phyloP scores from a whole-genome alignment of 1,284 basidiomycete genomes.

The Mycocalia duriaeana region DNA sequence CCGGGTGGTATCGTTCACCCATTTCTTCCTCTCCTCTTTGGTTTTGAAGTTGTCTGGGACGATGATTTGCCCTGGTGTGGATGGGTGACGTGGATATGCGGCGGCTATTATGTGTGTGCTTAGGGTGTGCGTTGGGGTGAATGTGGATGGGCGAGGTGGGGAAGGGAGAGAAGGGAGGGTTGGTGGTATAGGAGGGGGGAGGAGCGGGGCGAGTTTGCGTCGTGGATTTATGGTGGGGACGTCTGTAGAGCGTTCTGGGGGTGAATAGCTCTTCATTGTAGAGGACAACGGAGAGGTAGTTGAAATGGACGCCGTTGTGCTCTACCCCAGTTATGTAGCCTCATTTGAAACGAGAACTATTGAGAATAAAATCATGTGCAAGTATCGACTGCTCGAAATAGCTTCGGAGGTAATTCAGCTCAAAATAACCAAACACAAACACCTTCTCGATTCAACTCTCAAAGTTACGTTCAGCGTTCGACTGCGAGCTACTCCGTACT shows the following conservation, averaged over 20 bases:
- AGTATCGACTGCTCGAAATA: no score
- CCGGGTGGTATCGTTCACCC: constrained; percentile 10
- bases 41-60: constrained; percentile 14
- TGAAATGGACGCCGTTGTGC: no score
- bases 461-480: no score
- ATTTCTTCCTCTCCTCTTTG: constrained; percentile 13
- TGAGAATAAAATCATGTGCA: no score
- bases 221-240: constrained; percentile 15
- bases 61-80: constrained; percentile 11
- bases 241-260: constrained; percentile 9
- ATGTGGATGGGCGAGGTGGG: background rate
- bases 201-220: constrained; percentile 9
- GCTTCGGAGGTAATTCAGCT: no score
- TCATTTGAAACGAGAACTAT: no score
- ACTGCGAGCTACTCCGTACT: no score
- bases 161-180: background rate
- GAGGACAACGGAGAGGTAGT: no score
- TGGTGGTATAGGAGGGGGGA: constrained; percentile 2
- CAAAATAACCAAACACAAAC: no score
- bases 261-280: constrained; percentile 6
- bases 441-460: no score
- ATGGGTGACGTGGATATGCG: constrained; percentile 15
- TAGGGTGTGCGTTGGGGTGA: constrained; percentile 15
- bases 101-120: constrained; percentile 18
- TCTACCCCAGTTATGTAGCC: no score